phyloP scores from a whole-genome alignment of 2,329 filamentous ascomycete species.

The Phyllosticta capitalensis region DNA sequence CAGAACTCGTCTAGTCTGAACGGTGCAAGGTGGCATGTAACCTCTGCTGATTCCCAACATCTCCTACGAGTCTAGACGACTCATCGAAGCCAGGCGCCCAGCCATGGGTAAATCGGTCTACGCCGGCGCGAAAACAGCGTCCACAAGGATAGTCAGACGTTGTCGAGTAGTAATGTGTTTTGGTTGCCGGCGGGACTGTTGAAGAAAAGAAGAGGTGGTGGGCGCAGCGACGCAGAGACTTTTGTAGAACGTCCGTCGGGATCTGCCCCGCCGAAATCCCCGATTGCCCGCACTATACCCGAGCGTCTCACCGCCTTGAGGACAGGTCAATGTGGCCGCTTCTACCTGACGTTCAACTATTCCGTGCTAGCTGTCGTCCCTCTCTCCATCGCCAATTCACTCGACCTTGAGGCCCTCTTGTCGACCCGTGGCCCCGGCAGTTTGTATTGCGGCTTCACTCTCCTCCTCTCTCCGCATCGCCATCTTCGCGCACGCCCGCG shows the following conservation, averaged over 20 bases:
- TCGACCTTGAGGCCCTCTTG: neutral
- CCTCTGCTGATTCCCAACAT: constrained; percentile 65
- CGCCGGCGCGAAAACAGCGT: constrained; percentile 62
- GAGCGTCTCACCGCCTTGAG: constrained; percentile 11
- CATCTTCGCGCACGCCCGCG: neutral
- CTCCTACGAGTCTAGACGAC: constrained; percentile 54
- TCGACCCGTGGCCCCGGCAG: neutral
- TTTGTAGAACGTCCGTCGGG: constrained; percentile 8
- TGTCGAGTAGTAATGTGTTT: constrained; percentile 51
- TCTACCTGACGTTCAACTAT: constrained; percentile 12
- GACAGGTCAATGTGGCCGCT: constrained; percentile 26
- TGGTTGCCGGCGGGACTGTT: constrained; percentile 44
- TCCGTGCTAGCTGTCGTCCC: neutral
- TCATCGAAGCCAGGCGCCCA: constrained; percentile 62
- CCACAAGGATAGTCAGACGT: constrained; percentile 40
- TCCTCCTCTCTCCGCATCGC: neutral
- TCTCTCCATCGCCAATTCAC: neutral
- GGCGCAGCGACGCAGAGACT: constrained; percentile 18
- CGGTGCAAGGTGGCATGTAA: constrained; percentile 37
- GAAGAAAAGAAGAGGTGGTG: constrained; percentile 27
- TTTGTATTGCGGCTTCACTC: constrained; percentile 1
- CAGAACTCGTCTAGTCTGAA: neutral
- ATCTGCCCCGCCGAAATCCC: neutral
- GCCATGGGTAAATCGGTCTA: constrained; percentile 56
- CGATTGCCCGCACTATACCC: constrained; percentile 16